Conservation (phyloP, 2,329 filamentous ascomycete genomes). For the Bipolaris bicolor region DNA sequence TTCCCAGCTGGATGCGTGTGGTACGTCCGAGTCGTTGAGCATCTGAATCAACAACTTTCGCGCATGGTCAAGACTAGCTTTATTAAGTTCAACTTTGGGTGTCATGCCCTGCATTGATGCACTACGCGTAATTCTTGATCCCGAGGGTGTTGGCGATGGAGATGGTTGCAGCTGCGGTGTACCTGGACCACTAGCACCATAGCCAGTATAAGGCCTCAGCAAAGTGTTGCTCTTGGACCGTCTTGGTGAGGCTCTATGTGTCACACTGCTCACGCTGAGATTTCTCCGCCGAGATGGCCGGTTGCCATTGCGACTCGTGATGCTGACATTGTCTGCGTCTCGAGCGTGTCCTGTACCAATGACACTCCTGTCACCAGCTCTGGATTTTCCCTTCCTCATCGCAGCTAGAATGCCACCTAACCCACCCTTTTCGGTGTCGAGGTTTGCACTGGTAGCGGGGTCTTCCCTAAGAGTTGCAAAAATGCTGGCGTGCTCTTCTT, state of each 20-base stretch:
- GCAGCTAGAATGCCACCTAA: constrained; percentile 75
- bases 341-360: constrained; percentile 66
- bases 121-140: constrained; percentile 66
- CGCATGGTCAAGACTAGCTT: constrained; percentile 86
- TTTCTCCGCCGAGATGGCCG: constrained; percentile 76
- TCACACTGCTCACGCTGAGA: constrained; percentile 79
- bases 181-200: constrained; percentile 23
- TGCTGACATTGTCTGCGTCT: constrained; percentile 68
- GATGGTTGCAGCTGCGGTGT: constrained; percentile 35
- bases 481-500: constrained; percentile 88
- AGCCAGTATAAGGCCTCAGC: constrained; percentile 58
- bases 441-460: constrained; percentile 63
- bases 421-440: constrained; percentile 74
- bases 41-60: constrained; percentile 83
- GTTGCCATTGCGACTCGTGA: constrained; percentile 66
- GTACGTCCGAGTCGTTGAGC: constrained; percentile 75
- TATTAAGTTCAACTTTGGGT: constrained; percentile 82
- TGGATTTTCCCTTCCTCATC: constrained; percentile 76
- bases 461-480: constrained; percentile 75
- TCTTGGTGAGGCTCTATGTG: constrained; percentile 74
- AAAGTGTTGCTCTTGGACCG: constrained; percentile 62
- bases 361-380: constrained; percentile 74
- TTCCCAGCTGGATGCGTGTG: constrained; percentile 80
- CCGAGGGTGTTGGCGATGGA: constrained; percentile 35
- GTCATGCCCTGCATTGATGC: constrained; percentile 81